Conservation (phyloP, 352 stramenopile genomes). For the Ochromonadaceae sp. region DNA sequence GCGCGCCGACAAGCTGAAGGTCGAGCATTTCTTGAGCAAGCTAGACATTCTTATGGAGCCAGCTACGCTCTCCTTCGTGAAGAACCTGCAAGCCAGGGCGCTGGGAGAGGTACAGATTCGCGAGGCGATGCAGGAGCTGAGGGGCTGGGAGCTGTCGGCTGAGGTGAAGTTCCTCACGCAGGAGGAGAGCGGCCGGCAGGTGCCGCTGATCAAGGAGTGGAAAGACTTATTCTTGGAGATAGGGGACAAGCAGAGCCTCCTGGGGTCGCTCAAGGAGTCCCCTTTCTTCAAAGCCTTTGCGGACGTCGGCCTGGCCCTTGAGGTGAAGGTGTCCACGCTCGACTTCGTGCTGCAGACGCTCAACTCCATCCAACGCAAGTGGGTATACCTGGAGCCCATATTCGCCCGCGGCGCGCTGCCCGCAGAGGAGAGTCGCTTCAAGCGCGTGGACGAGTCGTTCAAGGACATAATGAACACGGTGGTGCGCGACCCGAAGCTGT, state of each 20-base stretch:
- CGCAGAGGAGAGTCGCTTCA: slow-evolving; percentile 64
- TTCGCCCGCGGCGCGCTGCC: slow-evolving; percentile 80
- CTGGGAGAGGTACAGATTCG: slow-evolving; percentile 66
- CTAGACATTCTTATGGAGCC: slow-evolving; percentile 54
- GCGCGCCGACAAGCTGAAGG: slow-evolving; percentile 63
- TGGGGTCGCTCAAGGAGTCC: slow-evolving; percentile 81
- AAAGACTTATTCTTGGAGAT: slow-evolving; percentile 81
- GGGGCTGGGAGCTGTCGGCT: slow-evolving; percentile 71
- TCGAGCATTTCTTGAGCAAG: slow-evolving; percentile 71
- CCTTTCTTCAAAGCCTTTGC: slow-evolving; percentile 88
- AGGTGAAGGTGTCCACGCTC: slow-evolving; percentile 64
- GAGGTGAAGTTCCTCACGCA: slow-evolving; percentile 66
- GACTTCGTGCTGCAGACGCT: slow-evolving; percentile 58
- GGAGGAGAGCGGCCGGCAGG: slow-evolving; percentile 52
- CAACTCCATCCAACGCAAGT: slow-evolving; percentile 81
- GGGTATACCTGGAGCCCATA: slow-evolving; percentile 89
- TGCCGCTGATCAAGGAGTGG: slow-evolving; percentile 83
- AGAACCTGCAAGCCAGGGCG: slow-evolving; percentile 41
- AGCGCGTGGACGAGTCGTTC: slow-evolving; percentile 78
- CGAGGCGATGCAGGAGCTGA: slow-evolving; percentile 76
- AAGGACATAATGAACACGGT: slow-evolving; percentile 72
- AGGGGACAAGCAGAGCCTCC: slow-evolving; percentile 80
- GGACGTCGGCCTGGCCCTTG: slow-evolving; percentile 64
- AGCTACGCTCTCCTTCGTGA: slow-evolving; percentile 72
- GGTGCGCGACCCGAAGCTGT: slow-evolving; percentile 66